Evolutionary conservation across 305 asterid genomes (phyloP).

Genomic region (Euphrasia arctica): DNA sequence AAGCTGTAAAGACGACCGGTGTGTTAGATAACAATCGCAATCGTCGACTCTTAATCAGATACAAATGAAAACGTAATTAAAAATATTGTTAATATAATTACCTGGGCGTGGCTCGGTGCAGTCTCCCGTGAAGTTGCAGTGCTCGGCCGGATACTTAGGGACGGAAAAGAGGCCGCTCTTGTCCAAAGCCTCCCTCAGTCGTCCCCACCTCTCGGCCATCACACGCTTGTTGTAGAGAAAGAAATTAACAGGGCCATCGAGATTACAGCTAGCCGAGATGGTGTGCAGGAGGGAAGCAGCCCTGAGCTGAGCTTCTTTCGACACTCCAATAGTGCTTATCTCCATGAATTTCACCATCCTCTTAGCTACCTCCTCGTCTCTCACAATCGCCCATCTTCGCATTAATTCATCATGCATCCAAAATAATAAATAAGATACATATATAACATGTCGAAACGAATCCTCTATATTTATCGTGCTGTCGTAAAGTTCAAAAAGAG

Average conservation of each 20-base stretch:
- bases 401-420: not conserved
- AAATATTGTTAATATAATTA: conserved; percentile 17
- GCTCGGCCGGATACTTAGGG: conserved; percentile 37
- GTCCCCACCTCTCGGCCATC: conserved; percentile 59
- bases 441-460: not conserved
- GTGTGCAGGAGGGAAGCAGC: conserved; percentile 53
- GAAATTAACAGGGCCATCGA: conserved; percentile 33
- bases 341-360: conserved; percentile 76
- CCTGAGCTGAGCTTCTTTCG: conserved; percentile 79
- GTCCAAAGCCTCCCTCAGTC: conserved; percentile 30
- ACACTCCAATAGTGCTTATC: conserved; percentile 71
- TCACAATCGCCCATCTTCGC: conserved; percentile 69
- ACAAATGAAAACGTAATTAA: not conserved
- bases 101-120: conserved; percentile 47
- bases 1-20: conserved; percentile 38
- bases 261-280: conserved; percentile 39
- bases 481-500: too few relatives aligned
- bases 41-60: too few relatives aligned
- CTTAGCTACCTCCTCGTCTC: conserved; percentile 48
- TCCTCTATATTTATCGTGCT: not conserved
- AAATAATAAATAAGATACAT: not conserved
- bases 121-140: conserved; percentile 45
- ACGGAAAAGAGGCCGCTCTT: conserved; percentile 29
- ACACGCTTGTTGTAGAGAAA: conserved; percentile 31
- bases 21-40: too few relatives aligned